phyloP scores from a whole-genome alignment of 768 basidiomycete species.

The Lepiota brunneoincarnata region DNA sequence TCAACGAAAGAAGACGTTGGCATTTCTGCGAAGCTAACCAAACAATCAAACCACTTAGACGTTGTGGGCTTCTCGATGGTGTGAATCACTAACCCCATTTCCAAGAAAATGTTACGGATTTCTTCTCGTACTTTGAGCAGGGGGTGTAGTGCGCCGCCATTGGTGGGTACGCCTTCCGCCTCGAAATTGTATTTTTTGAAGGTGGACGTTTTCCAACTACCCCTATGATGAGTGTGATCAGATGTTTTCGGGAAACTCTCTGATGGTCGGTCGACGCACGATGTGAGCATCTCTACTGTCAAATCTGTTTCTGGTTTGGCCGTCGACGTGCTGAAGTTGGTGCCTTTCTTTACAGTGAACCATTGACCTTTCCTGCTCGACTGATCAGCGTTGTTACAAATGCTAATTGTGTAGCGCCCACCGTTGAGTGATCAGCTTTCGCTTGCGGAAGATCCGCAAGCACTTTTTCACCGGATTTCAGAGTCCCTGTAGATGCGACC shows the following conservation, averaged over 20 bases:
- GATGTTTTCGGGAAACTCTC: slow-evolving; percentile 5
- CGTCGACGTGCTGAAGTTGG: slow-evolving; percentile 84
- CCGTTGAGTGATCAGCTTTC: slow-evolving; percentile 87
- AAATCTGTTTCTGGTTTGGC: slow-evolving; percentile 95
- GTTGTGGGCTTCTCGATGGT: not conserved
- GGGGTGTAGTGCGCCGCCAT: slow-evolving; percentile 92
- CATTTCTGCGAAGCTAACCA: slow-evolving; percentile 92
- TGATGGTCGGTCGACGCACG: slow-evolving; percentile 48
- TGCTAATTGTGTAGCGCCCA: slow-evolving; percentile 25
- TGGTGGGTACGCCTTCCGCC: slow-evolving; percentile 87
- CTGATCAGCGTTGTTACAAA: slow-evolving; percentile 5
- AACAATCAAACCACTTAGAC: slow-evolving; percentile 4
- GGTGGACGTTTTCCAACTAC: slow-evolving; percentile 87
- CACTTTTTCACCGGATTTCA: slow-evolving; percentile 74
- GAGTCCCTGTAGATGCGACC: slow-evolving; percentile 69
- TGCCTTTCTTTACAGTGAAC: slow-evolving; percentile 86
- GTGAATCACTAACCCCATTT: slow-evolving; percentile 81
- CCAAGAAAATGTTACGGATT: slow-evolving; percentile 95
- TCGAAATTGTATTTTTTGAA: slow-evolving; percentile 99
- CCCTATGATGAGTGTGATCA: slow-evolving; percentile 44
- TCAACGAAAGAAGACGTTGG: slow-evolving; percentile 95
- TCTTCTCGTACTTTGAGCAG: slow-evolving; percentile 97
- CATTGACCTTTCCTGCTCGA: slow-evolving; percentile 85
- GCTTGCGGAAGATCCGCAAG: slow-evolving; percentile 87
- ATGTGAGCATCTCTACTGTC: slow-evolving; percentile 90